Base-by-base conservation (phyloP, 495 filamentous ascomycete genomes). In the Saxophila tyrrhenica region DNA sequence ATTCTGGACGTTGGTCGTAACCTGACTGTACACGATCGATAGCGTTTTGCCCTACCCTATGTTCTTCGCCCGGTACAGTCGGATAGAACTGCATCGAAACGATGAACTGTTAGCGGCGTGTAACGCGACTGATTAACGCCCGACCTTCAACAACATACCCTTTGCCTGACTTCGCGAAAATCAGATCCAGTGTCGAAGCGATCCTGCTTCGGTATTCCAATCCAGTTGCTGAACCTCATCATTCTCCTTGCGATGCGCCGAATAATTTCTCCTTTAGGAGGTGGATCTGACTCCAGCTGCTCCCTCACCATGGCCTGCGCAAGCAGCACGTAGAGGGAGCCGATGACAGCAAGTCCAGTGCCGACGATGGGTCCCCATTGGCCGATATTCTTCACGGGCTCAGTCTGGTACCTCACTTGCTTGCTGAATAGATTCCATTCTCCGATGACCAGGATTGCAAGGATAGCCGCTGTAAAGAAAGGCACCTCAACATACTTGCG, bases 361-460 rank as follows among this genome's bases (percentile, higher is more conserved):
- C 75, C 78, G 42, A 72, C 73, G 39, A 81, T 69, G 0, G 76
- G 76, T 10, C 72, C 72, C 79, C 78, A 82, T 66, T 81, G 75
- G 17, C 72, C 70, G 56, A 81, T 67, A 43, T 73, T 78, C 5
- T 62, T 54, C 8, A 80, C 73, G 0, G 75, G 76, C 58, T 83
- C 79, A 0, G 76, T 80, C 43, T 80, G 72, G 58, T 74, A 78
- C 0, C 35, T 48, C 20, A 82, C 70, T 50, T 70, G 70, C 0
- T 1, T 0, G 50, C 76, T 81, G 56, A 65, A 80, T 57, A 83
- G 80, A 54, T 83, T 83, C 54, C 65, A 66, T 56, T 82, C 80
- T 11, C 80, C 79, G 8, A 74, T 64, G 20, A 77, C 61, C 48
- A 83, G 62, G 47, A 83, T 74, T 2, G 73, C 74, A 8, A 80